phyloP scores from a whole-genome alignment of 345 rosid genomes.

The Ricinus communis region DNA sequence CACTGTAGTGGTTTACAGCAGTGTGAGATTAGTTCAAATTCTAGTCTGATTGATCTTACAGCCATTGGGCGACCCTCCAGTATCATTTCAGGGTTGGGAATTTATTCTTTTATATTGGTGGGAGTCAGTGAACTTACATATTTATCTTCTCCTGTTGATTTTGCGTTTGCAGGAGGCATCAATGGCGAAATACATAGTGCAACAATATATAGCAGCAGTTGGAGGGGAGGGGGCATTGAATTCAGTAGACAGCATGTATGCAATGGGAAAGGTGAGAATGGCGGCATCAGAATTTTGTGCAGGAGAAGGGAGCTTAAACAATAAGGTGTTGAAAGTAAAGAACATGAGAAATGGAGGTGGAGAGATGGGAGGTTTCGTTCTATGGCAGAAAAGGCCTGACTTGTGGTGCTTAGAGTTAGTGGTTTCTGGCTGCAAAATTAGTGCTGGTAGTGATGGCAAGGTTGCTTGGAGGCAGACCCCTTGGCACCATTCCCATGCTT shows the following conservation, averaged over 20 bases:
- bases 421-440: constrained; percentile 82
- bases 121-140: no score
- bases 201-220: constrained; percentile 81
- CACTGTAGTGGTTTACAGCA: no score
- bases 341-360: constrained; percentile 42
- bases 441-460: constrained; percentile 93
- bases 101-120: no score
- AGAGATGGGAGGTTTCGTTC: constrained; percentile 88
- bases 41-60: no score
- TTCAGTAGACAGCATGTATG: constrained; percentile 74
- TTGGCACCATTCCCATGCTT: constrained; percentile 89
- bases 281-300: constrained; percentile 69
- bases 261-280: constrained; percentile 96
- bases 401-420: constrained; percentile 92
- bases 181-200: constrained; percentile 90
- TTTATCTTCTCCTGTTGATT: no score
- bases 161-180: constrained; percentile 57
- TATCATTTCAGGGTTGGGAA: no score
- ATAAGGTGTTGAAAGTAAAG: constrained; percentile 47
- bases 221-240: constrained; percentile 78
- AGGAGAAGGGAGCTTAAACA: constrained; percentile 57
- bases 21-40: no score
- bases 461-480: constrained; percentile 94
- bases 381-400: constrained; percentile 85
- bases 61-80: no score